These are phyloP conservation scores for Ottelia alismoides DNA, from an alignment of 106 monocot genomes.

Conservation along the genomic window DNA sequence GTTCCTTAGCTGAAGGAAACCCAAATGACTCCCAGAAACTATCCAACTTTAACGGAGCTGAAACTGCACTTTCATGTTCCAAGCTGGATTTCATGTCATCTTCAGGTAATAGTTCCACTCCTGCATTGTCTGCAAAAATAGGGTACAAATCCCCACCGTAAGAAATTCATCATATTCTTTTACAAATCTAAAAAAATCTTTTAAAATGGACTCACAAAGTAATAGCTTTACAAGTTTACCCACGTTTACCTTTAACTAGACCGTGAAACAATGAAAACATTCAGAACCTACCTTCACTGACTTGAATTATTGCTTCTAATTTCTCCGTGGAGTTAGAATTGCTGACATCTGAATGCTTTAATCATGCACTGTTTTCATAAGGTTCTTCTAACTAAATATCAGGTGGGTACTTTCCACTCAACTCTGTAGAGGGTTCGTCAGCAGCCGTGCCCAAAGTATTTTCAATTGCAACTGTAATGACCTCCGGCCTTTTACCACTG, in stretches of 20 bases:
- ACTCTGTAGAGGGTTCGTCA: constrained; percentile 35
- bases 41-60: constrained; percentile 13
- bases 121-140: too few relatives aligned
- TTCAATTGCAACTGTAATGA: constrained; percentile 79
- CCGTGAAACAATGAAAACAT: neutral
- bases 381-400: constrained; percentile 11
- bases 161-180: constrained; percentile 22
- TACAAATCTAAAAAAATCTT: constrained; percentile 1
- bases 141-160: too few relatives aligned
- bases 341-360: constrained; percentile 12
- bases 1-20: constrained; percentile 15
- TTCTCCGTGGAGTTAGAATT: constrained; percentile 3
- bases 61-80: constrained; percentile 10
- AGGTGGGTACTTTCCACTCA: constrained; percentile 44
- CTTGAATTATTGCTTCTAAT: constrained; percentile 7
- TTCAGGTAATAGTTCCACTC: constrained; percentile 11
- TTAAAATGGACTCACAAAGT: neutral
- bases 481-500: constrained; percentile 89
- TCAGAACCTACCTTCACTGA: constrained; percentile 24
- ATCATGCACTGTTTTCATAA: constrained; percentile 10
- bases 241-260: neutral
- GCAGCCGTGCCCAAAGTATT: constrained; percentile 44
- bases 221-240: too few relatives aligned
- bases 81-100: constrained; percentile 9
- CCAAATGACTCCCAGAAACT: constrained; percentile 24